A percentile compares a stretch with the other conserved stretches of the same genome.
These are phyloP conservation scores for Penicilliopsis zonata DNA, from an alignment of 495 filamentous ascomycete species.

Conservation along the genomic window DNA sequence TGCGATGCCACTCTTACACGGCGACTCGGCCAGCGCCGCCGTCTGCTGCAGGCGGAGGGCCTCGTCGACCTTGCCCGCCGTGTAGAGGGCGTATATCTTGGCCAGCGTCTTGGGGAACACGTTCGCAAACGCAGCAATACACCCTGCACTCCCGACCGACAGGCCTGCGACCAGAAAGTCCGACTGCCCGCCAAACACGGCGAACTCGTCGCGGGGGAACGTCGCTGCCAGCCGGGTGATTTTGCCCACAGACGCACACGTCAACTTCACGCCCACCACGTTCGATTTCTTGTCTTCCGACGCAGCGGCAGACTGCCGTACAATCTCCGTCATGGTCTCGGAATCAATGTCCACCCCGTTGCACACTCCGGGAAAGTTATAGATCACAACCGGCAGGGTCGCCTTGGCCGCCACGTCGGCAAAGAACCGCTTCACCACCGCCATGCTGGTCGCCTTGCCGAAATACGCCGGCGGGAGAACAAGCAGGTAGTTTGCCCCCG, in stretches of 20 bases:
- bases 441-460: constrained; percentile 42
- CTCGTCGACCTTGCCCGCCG: constrained; percentile 34
- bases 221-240: constrained; percentile 44
- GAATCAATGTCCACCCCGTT: constrained; percentile 61
- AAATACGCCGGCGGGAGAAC: constrained; percentile 56
- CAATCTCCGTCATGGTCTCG: constrained; percentile 42
- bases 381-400: constrained; percentile 49
- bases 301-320: constrained; percentile 23
- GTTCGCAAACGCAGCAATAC: constrained; percentile 56
- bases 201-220: constrained; percentile 43
- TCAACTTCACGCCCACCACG: constrained; percentile 56
- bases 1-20: constrained; percentile 49
- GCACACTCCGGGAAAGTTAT: constrained; percentile 63
- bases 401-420: constrained; percentile 38
- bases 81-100: constrained; percentile 40
- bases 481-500: constrained; percentile 47
- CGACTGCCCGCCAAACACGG: constrained; percentile 55
- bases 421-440: constrained; percentile 50
- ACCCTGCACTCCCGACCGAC: constrained; percentile 45
- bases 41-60: constrained; percentile 44
- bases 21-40: constrained; percentile 40
- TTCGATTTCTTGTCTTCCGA: constrained; percentile 28
- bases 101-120: constrained; percentile 47
- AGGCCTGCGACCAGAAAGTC: constrained; percentile 56
- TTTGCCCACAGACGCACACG: constrained; percentile 59